Conservation (phyloP, 345 rosid species). For the Tarenaya hassleriana region DNA sequence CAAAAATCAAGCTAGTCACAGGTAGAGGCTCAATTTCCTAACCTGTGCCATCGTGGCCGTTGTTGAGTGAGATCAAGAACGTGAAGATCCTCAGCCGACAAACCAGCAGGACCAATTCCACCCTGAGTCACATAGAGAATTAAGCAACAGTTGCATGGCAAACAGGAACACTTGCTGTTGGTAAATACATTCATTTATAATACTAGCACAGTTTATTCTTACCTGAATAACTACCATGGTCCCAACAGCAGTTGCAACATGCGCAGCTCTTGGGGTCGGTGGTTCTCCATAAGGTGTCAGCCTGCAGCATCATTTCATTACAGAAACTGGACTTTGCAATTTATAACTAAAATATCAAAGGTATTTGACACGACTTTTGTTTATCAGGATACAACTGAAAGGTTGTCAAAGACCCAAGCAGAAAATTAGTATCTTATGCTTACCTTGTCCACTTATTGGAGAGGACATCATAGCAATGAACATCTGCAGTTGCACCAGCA, state of each 20-base stretch:
- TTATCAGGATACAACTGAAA: neutral
- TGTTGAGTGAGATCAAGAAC: conserved; percentile 92
- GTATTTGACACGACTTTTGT: too few species aligned
- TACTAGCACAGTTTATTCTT: conserved; percentile 11
- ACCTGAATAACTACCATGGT: conserved; percentile 98
- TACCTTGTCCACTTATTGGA: conserved; percentile 96
- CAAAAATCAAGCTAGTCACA: conserved; percentile 2
- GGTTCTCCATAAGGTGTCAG: conserved; percentile 85
- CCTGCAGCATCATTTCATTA: conserved; percentile 35
- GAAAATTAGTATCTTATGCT: conserved; percentile 16
- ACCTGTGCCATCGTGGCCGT: conserved; percentile 95
- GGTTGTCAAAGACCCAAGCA: too few species aligned
- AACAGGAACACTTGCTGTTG: conserved; percentile 13
- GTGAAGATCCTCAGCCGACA: conserved; percentile 95
- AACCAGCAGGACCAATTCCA: conserved; percentile 94
- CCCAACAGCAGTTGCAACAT: conserved; percentile 92
- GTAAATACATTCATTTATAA: conserved; percentile 3
- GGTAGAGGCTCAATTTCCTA: conserved; percentile 11
- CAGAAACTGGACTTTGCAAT: conserved; percentile 4
- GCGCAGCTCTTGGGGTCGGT: conserved; percentile 95
- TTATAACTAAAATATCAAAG: too few species aligned
- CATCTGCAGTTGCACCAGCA: conserved; percentile 99
- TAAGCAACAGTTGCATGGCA: conserved; percentile 15
- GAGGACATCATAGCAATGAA: conserved; percentile 91
- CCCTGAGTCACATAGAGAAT: conserved; percentile 45